Base-by-base conservation (phyloP, 805 yeast species). In the Jamesozyma hellenica region DNA sequence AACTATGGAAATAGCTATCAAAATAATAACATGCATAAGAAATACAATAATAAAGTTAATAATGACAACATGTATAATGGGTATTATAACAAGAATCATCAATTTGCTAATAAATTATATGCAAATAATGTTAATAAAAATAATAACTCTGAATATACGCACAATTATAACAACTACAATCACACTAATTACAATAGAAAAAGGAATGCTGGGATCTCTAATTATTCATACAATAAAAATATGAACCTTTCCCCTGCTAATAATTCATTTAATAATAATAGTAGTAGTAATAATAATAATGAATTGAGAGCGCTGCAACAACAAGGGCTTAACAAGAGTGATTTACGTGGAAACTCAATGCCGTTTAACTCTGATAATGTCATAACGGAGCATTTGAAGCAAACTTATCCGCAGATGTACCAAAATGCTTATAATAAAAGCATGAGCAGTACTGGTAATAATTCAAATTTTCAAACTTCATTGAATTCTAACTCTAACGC, bases 381-480 rank as follows among this genome's bases (percentile, higher is more conserved):
- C 16, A 41, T 53, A 9, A 39, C 51, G 12, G 41, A 39, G 19
- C 56, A 54, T 38, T 46, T 52, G 27, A 55, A 47, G 29, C 51
- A 52, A 34, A 43, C 52, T 1, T 52, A 52, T 29, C 51, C 58
- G 4, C 56, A 52, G 30, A 27, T 50, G 40, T 48, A 47, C 28
- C 46, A 45, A 21, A 40, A 34, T 31, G 28, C 39, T 17, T 28
- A 18, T 18, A 35, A 32, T 19, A 16, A 32, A 19, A 28, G 10
- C 19, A 8, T 38, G 2, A 26, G 33, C n/a, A 3, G 32, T n/a
- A 10, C 13, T 18, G 32, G 9, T 7, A 13, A 5, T 15, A 9
- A 34, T 12, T 13, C 15, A 12, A 18, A 5, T 7, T 7, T 3
- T 11, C 15, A 17, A 7, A 4, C 30, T 25, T 7, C 6, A 25